These are phyloP conservation scores for Solanum pennellii DNA, from an alignment of 257 asterid species.

Conservation along the genomic window DNA sequence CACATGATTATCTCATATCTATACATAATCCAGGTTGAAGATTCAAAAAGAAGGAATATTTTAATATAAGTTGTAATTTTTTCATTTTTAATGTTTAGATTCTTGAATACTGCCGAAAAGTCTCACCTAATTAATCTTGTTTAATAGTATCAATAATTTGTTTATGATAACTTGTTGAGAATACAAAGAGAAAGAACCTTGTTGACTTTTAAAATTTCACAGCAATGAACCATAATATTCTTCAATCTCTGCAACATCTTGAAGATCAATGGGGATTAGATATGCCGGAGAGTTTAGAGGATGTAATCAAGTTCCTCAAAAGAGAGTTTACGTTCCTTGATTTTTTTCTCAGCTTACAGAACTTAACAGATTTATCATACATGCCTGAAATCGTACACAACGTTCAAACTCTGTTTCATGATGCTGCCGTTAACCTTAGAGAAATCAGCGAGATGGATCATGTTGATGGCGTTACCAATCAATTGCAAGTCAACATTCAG, in stretches of 20 bases:
- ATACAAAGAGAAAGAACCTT: no score
- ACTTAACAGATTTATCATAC: not conserved
- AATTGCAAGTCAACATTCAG: not conserved
- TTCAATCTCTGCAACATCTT: not conserved
- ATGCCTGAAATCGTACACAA: not conserved
- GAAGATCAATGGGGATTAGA: not conserved
- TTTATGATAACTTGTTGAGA: no score
- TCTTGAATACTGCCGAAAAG: no score
- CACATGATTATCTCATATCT: no score
- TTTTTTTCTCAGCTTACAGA: not conserved
- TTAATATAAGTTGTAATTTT: no score
- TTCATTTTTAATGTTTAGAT: no score
- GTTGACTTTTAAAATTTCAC: not conserved
- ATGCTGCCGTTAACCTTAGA: not conserved
- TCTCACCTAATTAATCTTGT: no score
- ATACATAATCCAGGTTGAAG: no score
- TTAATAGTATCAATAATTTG: no score
- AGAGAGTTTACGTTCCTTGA: not conserved
- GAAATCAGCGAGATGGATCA: not conserved
- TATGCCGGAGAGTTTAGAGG: not conserved
- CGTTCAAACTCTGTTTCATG: not conserved
- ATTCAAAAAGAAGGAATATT: no score
- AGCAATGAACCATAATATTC: not conserved
- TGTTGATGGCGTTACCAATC: rapidly evolving
- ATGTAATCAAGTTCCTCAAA: not conserved